Conservation (phyloP, 2,329 filamentous ascomycete species). For the Huntiella savannae region DNA sequence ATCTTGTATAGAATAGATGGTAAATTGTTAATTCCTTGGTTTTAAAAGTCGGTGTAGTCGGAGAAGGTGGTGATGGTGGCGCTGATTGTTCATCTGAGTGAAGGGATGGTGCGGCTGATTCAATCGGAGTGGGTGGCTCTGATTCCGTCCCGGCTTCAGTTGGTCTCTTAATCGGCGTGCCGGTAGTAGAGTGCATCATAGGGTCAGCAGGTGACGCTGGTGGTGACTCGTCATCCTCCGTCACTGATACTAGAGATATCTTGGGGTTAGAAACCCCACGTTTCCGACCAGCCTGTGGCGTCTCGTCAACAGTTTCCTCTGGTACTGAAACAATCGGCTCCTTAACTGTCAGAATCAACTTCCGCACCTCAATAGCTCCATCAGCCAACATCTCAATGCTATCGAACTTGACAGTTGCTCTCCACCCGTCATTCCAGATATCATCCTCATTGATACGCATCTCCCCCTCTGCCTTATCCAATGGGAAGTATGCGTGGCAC, state of each 20-base stretch:
- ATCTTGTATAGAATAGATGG: slow-evolving; percentile 71
- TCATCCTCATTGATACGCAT: slow-evolving; percentile 42
- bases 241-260: not conserved
- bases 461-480: slow-evolving; percentile 30
- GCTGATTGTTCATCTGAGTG: no score
- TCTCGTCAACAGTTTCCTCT: no score
- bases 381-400: slow-evolving; percentile 34
- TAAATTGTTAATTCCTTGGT: slow-evolving; percentile 47
- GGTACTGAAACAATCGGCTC: slow-evolving; percentile 16
- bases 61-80: not conserved
- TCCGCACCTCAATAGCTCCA: slow-evolving; percentile 53
- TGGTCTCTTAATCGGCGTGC: no score
- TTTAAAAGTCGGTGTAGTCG: not conserved
- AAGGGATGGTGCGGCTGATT: no score
- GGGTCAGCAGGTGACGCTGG: no score
- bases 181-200: no score
- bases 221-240: not conserved
- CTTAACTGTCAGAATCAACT: slow-evolving; percentile 40
- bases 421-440: slow-evolving; percentile 46
- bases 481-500: slow-evolving; percentile 76
- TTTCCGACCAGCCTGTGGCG: not conserved
- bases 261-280: not conserved
- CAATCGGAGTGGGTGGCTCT: no score
- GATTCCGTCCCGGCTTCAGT: no score
- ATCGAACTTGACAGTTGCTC: slow-evolving; percentile 50